Percentiles rank a stretch among this genome's conserved stretches.
Evolutionary conservation across 192 early-diverging fungal genomes (phyloP).

Genomic region (Pilobolus umbonatus): DNA sequence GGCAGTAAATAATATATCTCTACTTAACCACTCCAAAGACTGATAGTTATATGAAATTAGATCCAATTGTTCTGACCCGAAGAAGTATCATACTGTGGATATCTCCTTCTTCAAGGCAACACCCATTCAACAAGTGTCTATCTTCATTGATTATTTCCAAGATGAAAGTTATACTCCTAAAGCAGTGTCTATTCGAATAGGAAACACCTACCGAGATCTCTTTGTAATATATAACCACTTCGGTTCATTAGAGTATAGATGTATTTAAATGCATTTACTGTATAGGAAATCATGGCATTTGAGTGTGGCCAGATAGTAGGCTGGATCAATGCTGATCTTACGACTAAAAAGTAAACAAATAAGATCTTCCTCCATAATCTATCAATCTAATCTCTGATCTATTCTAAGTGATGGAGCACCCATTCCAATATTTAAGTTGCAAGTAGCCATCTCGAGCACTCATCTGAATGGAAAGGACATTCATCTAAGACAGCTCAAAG

Average conservation of each 20-base stretch:
- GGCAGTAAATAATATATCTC: conserved; percentile 59
- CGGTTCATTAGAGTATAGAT: not conserved
- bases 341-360: conserved; percentile 21
- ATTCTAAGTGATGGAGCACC: not conserved
- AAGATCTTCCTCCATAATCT: conserved; percentile 2
- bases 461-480: conserved; percentile 83
- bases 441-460: conserved; percentile 65
- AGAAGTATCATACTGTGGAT: conserved; percentile 70
- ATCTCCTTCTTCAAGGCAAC: conserved; percentile 65
- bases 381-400: conserved; percentile 7
- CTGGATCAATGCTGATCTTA: conserved; percentile 65
- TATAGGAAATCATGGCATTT: conserved; percentile 44
- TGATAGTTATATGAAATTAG: conserved; percentile 7
- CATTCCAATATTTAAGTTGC: conserved; percentile 59
- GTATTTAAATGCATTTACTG: not conserved
- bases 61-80: conserved; percentile 60
- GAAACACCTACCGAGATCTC: conserved; percentile 62
- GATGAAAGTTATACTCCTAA: conserved; percentile 84
- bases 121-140: conserved; percentile 52
- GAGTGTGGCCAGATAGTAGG: conserved; percentile 56
- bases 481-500: conserved; percentile 70
- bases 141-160: conserved; percentile 67
- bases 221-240: conserved; percentile 29
- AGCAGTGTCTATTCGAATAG: conserved; percentile 59
- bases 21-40: not conserved